Evolutionary conservation across 768 basidiomycete species (phyloP).

Genomic region (Gelatoporia subvermispora): DNA sequence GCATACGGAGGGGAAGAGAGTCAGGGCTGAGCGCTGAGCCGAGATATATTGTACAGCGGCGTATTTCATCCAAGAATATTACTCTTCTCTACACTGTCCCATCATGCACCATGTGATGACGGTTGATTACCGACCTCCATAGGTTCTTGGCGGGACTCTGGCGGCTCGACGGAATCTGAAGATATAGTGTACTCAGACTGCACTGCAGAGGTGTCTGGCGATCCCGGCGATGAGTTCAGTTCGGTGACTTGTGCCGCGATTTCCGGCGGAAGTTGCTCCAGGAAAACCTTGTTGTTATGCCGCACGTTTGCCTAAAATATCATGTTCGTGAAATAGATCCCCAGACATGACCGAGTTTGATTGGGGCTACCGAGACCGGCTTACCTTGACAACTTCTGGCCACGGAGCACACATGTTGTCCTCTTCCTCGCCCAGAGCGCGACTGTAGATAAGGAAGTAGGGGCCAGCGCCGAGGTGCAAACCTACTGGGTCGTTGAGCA

Average conservation of each 20-base stretch:
- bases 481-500: constrained; percentile 64
- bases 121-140: constrained; percentile 14
- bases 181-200: constrained; percentile 18
- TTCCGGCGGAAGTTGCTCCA: constrained; percentile 27
- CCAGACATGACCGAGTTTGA: not conserved
- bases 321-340: not conserved
- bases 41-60: not conserved
- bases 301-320: constrained; percentile 29
- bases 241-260: constrained; percentile 18
- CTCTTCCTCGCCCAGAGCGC: constrained; percentile 22
- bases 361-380: not conserved
- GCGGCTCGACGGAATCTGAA: constrained; percentile 15
- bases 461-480: constrained; percentile 75
- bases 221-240: constrained; percentile 18
- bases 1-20: constrained; percentile 52
- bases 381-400: constrained; percentile 27
- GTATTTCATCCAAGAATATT: too few relatives aligned
- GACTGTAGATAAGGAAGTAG: constrained; percentile 69
- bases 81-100: too few relatives aligned
- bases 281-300: constrained; percentile 32
- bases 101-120: too few relatives aligned
- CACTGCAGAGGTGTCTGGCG: constrained; percentile 9
- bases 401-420: constrained; percentile 21
- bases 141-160: constrained; percentile 14
- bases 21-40: constrained; percentile 49